Percentiles rank a stretch among this genome's conserved stretches.
phyloP scores from a whole-genome alignment of 768 basidiomycete genomes.

The Termitomyces sp. region DNA sequence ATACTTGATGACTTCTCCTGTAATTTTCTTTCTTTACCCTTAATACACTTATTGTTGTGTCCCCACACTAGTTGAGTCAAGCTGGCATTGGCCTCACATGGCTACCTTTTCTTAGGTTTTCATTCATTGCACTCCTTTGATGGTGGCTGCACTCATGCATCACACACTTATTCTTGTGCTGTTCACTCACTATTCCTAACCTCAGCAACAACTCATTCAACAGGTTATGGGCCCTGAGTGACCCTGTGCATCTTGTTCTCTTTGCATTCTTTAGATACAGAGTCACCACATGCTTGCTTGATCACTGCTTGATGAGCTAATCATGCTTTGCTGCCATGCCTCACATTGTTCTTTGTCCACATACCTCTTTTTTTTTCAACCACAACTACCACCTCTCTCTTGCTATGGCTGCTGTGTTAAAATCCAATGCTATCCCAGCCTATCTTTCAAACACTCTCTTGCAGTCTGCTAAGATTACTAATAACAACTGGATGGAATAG shows the following conservation, averaged over 20 bases:
- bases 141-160: background rate
- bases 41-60: too few species aligned
- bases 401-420: background rate
- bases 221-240: background rate
- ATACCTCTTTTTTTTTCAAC: too few species aligned
- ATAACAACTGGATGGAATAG: background rate
- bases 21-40: too few species aligned
- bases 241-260: background rate
- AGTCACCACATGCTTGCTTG: background rate
- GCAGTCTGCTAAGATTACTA: background rate
- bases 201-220: background rate
- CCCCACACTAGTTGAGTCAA: too few species aligned
- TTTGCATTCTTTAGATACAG: background rate
- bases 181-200: background rate
- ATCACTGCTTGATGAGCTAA: background rate
- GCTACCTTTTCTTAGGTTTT: too few species aligned
- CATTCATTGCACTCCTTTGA: background rate
- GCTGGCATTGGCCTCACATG: too few species aligned
- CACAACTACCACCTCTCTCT: too few species aligned
- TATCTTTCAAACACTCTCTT: background rate
- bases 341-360: too few species aligned
- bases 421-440: too few species aligned
- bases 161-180: background rate
- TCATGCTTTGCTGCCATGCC: too few species aligned
- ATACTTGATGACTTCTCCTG: too few species aligned